Evolutionary conservation across 1,284 basidiomycete species (phyloP).

Genomic region (Abortiporus biennis): DNA sequence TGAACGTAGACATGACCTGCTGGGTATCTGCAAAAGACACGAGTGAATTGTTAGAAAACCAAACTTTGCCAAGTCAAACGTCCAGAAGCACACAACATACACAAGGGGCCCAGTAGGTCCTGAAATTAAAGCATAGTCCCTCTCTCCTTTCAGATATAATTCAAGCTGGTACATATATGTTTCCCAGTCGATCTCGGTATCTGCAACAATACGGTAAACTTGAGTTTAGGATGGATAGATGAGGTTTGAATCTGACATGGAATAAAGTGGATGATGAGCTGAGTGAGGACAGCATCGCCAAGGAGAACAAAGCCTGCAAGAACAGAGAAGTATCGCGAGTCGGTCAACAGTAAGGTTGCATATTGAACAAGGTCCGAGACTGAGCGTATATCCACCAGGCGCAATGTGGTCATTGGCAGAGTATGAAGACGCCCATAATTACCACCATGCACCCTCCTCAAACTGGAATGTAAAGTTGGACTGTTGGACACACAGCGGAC

Average conservation of each 20-base stretch:
- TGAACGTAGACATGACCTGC: conserved; percentile 91
- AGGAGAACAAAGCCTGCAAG: conserved; percentile 59
- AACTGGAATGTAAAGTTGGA: no score
- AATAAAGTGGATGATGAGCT: conserved; percentile 73
- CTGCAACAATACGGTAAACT: conserved; percentile 34
- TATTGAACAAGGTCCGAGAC: conserved; percentile 7
- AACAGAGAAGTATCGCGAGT: conserved; percentile 60
- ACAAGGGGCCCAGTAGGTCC: conserved; percentile 95
- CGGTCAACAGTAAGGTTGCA: conserved; percentile 36
- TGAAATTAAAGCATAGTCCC: conserved; percentile 79
- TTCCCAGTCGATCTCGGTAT: conserved; percentile 98
- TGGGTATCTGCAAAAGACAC: conserved; percentile 67
- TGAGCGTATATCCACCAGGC: conserved; percentile 9
- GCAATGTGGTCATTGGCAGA: conserved; percentile 4
- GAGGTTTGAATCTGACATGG: conserved; percentile 57
- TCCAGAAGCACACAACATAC: conserved; percentile 46
- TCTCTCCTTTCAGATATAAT: conserved; percentile 76
- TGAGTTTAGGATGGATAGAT: not conserved
- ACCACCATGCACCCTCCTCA: no score
- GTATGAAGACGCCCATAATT: no score
- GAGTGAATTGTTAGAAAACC: not conserved
- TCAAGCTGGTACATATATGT: conserved; percentile 89
- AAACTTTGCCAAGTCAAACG: not conserved
- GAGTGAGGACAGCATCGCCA: conserved; percentile 70
- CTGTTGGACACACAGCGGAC: not conserved